These are phyloP conservation scores for Cytospora mali DNA, from an alignment of 2,329 filamentous ascomycete species.

Conservation along the genomic window DNA sequence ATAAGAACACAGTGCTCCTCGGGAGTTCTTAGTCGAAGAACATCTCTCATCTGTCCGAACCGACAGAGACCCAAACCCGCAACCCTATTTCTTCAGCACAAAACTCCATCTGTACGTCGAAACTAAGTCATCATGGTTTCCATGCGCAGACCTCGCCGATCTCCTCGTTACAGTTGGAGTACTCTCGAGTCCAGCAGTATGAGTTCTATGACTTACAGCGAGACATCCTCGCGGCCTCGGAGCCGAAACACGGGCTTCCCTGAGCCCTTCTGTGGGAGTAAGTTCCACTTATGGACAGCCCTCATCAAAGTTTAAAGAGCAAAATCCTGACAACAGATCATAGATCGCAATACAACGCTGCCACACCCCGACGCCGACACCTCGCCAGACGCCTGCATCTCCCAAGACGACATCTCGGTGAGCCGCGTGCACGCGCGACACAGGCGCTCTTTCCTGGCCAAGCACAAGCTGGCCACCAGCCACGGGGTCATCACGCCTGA, in stretches of 20 bases:
- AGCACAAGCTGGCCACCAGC: constrained; percentile 50
- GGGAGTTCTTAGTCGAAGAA: constrained; percentile 7
- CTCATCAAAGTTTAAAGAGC: neutral
- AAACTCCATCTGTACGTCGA: neutral
- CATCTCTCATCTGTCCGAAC: constrained; percentile 1
- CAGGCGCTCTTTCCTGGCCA: constrained; percentile 50
- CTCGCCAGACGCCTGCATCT: constrained; percentile 58
- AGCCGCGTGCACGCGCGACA: constrained; percentile 46
- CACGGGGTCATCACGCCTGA: constrained; percentile 48
- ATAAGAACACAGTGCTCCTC: constrained; percentile 23
- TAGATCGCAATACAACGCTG: constrained; percentile 62
- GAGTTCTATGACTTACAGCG: constrained; percentile 25
- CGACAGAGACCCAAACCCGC: neutral
- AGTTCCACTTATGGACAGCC: constrained; percentile 30
- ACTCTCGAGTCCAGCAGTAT: constrained; percentile 21
- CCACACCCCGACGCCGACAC: constrained; percentile 65
- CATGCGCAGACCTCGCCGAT: constrained; percentile 23
- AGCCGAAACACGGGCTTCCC: constrained; percentile 54
- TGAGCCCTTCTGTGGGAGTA: constrained; percentile 52
- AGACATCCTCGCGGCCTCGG: constrained; percentile 30
- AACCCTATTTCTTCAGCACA: neutral
- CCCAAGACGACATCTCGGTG: constrained; percentile 54
- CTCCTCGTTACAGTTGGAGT: constrained; percentile 24
- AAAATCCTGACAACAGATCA: neutral
- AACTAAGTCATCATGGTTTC: constrained; percentile 27